Evolutionary conservation across 2,329 filamentous ascomycete species (phyloP), one percentile per base, ranked within the genome.

Genomic region (Scleromitrula shiraiana): DNA sequence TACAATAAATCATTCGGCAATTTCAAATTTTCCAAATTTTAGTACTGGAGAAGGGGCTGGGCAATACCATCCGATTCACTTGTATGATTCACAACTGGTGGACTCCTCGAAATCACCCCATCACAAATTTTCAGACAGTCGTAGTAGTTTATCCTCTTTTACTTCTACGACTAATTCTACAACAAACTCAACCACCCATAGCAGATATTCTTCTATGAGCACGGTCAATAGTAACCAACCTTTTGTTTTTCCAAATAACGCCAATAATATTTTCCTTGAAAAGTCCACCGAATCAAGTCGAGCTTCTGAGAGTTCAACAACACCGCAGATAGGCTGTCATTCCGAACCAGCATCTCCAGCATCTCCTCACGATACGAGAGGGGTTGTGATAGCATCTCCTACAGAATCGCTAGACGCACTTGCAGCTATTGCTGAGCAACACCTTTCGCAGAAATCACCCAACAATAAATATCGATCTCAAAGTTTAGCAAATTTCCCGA

Each of bases 71-170:
- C 30, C 22, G 9, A 48, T 42, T 50, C 52, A 60, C 40, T 43
- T 27, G n/a, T 50, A 53, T 54, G 57, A 61, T 51, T 51, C 54
- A 52, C 52, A 55, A 2, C 4, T 37, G 12, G 36, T 12, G 10
- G 20, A 41, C 41, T 22, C 53, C 7, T 54, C 57, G 32, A 52
- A 39, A 12, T 58, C 59, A 22, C 56, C 59, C 7, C 51, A 50
- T 36, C 63, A 65, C 52, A 61, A 54, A 50, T 58, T 59, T 19
- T 64, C 61, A 15, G 62, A 64, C 42, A 65, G 63, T 43, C 51
- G 59, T 23, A 60, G 59, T 42, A 62, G 58, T 51, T 51, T 64
- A 14, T 64, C 62, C 20, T 65, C 63, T 12, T 60, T 62, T 35
- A 54, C 59, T 41, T 65, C 62, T 22, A 61, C 61, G 26, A 50